Evolutionary conservation across 495 filamentous ascomycete genomes (phyloP), one percentile per base, ranked within the genome.

Genomic region (Daldinia grandis): DNA sequence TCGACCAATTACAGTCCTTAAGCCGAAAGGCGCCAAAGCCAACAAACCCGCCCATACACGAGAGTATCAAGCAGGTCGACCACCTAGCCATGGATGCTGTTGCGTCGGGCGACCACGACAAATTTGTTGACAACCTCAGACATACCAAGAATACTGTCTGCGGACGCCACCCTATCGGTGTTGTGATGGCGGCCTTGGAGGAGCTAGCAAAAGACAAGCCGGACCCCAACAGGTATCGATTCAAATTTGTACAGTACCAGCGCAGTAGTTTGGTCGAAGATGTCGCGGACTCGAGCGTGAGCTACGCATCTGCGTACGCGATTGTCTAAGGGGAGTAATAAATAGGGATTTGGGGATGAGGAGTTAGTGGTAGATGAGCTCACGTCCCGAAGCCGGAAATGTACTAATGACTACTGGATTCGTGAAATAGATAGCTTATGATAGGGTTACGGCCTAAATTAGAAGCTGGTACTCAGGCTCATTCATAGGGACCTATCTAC

Each of bases 161-260:
- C 72, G 95, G 95, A 55, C 83, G 94, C 44, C 96, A 99, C 84
- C 95, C 95, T 0, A 98, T 99, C 71, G 94, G 96, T 0, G 90
- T 99, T 12, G 86, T 96, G 10, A 93, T 99, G 92, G 93, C 93
- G 2, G 94, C 89, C 0, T 76, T 97, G 64, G 94, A 98, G 80
- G 77, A 76, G 42, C 73, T 91, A 62, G 68, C 78, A 3, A 72
- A 79, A 47, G 79, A 75, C 15, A 71, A 75, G 12, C 76, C 75
- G 27, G 78, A 74, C 8, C 74, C 72, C 14, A 81, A 81, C 28
- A 85, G 86, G 75, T 88, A 89, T 31, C 87, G 76, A 53, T 97
- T 97, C 78, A 89, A 87, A 70, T 97, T 98, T 74, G 85, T 97
- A 66, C 84, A 93, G 71, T 99, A 99, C 81, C 92, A 98, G 79